phyloP scores from a whole-genome alignment of 2,329 filamentous ascomycete species.

The Botryosphaeria dothidea region DNA sequence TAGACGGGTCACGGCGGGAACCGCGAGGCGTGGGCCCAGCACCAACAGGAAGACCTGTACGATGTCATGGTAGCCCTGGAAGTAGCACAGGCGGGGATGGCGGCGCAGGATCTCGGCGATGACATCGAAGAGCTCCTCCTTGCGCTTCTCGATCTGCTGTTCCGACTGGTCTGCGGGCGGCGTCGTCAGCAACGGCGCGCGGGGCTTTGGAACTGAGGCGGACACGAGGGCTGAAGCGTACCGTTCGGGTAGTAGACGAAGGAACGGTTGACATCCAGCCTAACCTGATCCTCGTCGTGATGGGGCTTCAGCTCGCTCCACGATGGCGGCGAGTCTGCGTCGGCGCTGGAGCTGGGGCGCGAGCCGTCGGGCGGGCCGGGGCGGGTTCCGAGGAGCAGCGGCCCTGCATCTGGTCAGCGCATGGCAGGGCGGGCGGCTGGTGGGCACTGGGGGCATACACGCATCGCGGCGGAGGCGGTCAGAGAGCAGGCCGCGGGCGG shows the following conservation, averaged over 20 bases:
- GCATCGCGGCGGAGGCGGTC: slow-evolving; percentile 66
- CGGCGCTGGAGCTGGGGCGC: neutral
- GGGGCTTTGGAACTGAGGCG: neutral
- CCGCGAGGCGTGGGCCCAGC: slow-evolving; percentile 63
- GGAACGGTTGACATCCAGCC: slow-evolving; percentile 90
- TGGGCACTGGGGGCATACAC: slow-evolving; percentile 60
- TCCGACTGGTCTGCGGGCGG: slow-evolving; percentile 63
- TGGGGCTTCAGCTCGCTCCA: slow-evolving; percentile 74
- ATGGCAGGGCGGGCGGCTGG: slow-evolving; percentile 13
- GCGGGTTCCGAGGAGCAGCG: slow-evolving; percentile 52
- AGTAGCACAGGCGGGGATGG: slow-evolving; percentile 86
- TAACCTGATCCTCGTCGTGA: slow-evolving; percentile 85
- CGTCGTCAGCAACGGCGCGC: slow-evolving; percentile 24
- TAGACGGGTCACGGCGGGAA: slow-evolving; percentile 71
- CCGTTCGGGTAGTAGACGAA: slow-evolving; percentile 94
- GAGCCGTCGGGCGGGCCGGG: neutral
- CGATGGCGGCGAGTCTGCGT: neutral
- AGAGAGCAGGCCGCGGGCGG: slow-evolving; percentile 46
- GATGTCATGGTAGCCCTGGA: slow-evolving; percentile 98
- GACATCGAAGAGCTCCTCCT: slow-evolving; percentile 73
- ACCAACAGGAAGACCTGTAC: slow-evolving; percentile 93
- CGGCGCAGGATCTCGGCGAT: slow-evolving; percentile 79
- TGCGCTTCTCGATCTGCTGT: slow-evolving; percentile 68
- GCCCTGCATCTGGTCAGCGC: slow-evolving; percentile 53
- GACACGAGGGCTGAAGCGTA: slow-evolving; percentile 42